Evolutionary conservation across 1,139 yeast species (phyloP).

Genomic region (Sugiyamaella sp.): DNA sequence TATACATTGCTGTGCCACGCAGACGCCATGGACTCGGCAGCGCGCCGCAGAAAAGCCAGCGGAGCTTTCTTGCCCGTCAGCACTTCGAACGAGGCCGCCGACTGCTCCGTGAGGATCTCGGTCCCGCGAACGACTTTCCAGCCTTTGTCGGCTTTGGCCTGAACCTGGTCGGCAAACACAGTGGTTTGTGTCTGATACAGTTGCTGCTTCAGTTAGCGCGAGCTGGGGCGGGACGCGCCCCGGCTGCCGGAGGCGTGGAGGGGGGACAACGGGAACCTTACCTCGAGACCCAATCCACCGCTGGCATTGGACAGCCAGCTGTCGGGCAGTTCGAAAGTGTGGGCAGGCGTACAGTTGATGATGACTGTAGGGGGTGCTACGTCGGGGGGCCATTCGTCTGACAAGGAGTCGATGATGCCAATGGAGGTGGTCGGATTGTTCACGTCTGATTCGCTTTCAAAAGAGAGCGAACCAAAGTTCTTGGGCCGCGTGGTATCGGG

Average conservation of each 20-base stretch:
- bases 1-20: too few species aligned
- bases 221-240: too few species aligned
- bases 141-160: constrained; percentile 4
- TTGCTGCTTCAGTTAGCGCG: constrained; percentile 7
- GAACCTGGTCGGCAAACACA: constrained; percentile 10
- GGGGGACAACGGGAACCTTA: constrained; percentile 10
- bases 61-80: constrained; percentile 18
- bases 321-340: constrained; percentile 15
- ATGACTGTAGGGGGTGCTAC: constrained; percentile 24
- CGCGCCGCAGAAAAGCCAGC: constrained; percentile 5
- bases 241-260: not conserved
- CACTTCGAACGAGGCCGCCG: constrained; percentile 8
- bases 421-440: constrained; percentile 11
- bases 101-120: constrained; percentile 13
- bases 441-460: constrained; percentile 16
- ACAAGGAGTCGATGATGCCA: constrained; percentile 21
- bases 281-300: constrained; percentile 26
- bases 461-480: constrained; percentile 25
- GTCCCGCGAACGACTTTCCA: constrained; percentile 17
- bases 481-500: constrained; percentile 23
- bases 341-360: constrained; percentile 22
- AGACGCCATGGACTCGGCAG: constrained; percentile 1
- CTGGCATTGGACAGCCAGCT: constrained; percentile 23
- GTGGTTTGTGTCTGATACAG: constrained; percentile 7
- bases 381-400: constrained; percentile 21